Conservation (phyloP, 1,284 basidiomycete genomes). For the Phellopilus nigrolimitatus region DNA sequence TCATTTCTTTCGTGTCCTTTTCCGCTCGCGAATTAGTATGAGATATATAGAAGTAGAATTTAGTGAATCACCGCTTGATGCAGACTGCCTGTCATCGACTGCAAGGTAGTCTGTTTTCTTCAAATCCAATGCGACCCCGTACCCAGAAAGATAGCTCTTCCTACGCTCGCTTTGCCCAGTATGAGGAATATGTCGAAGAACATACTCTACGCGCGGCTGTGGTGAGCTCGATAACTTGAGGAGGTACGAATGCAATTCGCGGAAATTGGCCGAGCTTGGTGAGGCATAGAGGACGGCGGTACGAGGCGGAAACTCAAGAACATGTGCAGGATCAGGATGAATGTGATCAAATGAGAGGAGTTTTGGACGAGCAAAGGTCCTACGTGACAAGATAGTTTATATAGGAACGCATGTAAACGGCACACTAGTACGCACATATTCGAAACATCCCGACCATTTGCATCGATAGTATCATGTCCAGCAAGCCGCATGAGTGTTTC, state of each 20-base stretch:
- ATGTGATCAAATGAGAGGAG: constrained; percentile 71
- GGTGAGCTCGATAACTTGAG: constrained; percentile 42
- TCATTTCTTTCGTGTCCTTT: constrained; percentile 22
- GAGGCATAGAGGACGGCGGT: constrained; percentile 76
- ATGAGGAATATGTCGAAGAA: constrained; percentile 66
- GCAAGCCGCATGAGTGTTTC: constrained; percentile 57
- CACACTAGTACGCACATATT: constrained; percentile 17
- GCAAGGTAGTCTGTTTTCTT: constrained; percentile 98
- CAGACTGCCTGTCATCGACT: constrained; percentile 71
- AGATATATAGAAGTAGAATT: not conserved
- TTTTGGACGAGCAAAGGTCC: constrained; percentile 33
- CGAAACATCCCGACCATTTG: constrained; percentile 24
- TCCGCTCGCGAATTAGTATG: constrained; percentile 11
- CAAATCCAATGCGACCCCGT: constrained; percentile 86
- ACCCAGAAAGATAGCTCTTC: constrained; percentile 69
- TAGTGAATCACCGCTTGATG: constrained; percentile 25
- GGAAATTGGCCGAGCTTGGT: constrained; percentile 54
- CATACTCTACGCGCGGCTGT: constrained; percentile 57
- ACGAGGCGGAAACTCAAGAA: constrained; percentile 39
- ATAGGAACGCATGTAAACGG: not conserved
- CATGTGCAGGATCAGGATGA: constrained; percentile 40
- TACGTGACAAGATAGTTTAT: not conserved
- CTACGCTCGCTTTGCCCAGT: constrained; percentile 21
- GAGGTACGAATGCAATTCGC: constrained; percentile 62
- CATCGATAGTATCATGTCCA: constrained; percentile 50